phyloP scores from a whole-genome alignment of 768 basidiomycete genomes.

The Mrakia hoshinonis region DNA sequence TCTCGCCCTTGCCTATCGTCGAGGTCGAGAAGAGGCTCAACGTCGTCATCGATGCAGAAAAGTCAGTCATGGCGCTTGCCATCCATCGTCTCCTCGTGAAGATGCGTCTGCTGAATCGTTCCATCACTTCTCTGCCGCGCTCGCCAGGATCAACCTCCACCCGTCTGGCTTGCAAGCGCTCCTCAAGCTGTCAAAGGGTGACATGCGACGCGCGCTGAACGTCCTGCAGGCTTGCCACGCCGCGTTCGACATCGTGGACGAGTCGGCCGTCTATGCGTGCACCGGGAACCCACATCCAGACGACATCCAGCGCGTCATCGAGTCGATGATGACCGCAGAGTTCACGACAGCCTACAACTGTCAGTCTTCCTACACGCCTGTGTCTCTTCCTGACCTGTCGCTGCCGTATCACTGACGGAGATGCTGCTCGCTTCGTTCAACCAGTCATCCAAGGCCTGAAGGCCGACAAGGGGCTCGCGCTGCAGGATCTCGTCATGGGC shows the following conservation, averaged over 20 bases:
- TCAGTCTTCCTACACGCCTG: slow-evolving; percentile 24
- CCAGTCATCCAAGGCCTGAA: slow-evolving; percentile 80
- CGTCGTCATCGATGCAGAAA: slow-evolving; percentile 71
- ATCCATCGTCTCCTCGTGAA: neutral
- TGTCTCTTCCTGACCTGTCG: neutral
- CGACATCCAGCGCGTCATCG: slow-evolving; percentile 86
- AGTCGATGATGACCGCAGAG: slow-evolving; percentile 91
- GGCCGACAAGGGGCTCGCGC: slow-evolving; percentile 80
- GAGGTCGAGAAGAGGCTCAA: slow-evolving; percentile 79
- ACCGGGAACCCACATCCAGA: slow-evolving; percentile 93
- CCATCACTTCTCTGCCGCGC: neutral
- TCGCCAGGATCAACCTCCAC: slow-evolving; percentile 69
- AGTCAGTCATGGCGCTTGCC: slow-evolving; percentile 47
- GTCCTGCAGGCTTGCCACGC: slow-evolving; percentile 97
- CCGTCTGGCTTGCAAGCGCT: slow-evolving; percentile 79
- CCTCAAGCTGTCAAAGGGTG: slow-evolving; percentile 87
- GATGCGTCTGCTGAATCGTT: neutral
- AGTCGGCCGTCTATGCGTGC: slow-evolving; percentile 89
- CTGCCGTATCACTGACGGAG: neutral
- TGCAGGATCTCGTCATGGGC: slow-evolving; percentile 87
- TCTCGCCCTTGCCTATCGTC: slow-evolving; percentile 75
- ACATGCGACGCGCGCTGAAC: slow-evolving; percentile 94
- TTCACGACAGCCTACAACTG: slow-evolving; percentile 74
- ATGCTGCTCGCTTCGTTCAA: neutral
- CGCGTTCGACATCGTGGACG: slow-evolving; percentile 79